Evolutionary conservation across 2,329 filamentous ascomycete genomes (phyloP).

Genomic region (Pleurostoma richardsiae): DNA sequence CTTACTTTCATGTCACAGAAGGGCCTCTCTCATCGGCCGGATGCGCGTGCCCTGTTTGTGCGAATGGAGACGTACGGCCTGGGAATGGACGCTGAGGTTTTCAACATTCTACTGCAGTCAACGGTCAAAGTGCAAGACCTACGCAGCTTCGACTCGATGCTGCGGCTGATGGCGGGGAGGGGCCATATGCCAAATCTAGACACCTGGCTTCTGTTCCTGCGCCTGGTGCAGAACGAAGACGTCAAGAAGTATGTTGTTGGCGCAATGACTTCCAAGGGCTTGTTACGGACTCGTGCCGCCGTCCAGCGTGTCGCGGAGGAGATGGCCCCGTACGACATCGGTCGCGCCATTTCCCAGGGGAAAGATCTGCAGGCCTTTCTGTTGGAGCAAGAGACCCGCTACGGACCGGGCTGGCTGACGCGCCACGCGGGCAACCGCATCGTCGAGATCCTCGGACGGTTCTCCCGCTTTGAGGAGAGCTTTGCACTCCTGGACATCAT

Average conservation of each 20-base stretch:
- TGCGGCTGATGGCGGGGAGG: constrained; percentile 33
- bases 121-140: constrained; percentile 33
- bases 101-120: constrained; percentile 40
- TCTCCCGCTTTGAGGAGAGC: constrained; percentile 25
- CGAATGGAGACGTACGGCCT: constrained; percentile 29
- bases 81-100: constrained; percentile 39
- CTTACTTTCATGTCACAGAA: constrained; percentile 30
- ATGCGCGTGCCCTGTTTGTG: constrained; percentile 26
- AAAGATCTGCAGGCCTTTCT: constrained; percentile 31
- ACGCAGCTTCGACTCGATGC: constrained; percentile 31
- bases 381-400: constrained; percentile 31
- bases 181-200: constrained; percentile 33
- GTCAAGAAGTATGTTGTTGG: constrained; percentile 39
- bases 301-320: constrained; percentile 31
- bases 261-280: constrained; percentile 38
- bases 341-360: constrained; percentile 30
- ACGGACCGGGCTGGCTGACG: constrained; percentile 41
- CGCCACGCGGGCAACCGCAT: constrained; percentile 28
- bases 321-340: constrained; percentile 37
- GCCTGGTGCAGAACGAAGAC: constrained; percentile 56
- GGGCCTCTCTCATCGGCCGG: constrained; percentile 17
- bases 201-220: constrained; percentile 44
- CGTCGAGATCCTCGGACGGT: constrained; percentile 34
- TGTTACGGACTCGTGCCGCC: constrained; percentile 30
- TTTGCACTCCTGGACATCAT: constrained; percentile 24